phyloP scores from a whole-genome alignment of 208 protist genomes.

The Wallacemonas rigidus region DNA sequence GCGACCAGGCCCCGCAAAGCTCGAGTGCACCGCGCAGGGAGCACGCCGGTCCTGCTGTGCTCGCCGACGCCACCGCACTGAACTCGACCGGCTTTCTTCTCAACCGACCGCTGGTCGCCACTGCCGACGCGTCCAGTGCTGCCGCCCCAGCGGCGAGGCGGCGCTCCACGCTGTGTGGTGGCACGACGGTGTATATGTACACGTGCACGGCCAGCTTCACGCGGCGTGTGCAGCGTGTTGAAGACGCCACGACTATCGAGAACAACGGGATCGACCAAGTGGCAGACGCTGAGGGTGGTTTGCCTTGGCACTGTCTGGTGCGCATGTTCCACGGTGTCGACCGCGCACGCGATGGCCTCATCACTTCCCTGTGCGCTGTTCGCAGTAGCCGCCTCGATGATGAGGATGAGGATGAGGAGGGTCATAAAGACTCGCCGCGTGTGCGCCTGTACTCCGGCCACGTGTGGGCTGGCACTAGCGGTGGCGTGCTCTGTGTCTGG shows the following conservation, averaged over 20 bases:
- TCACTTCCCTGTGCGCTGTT: slow-evolving; percentile 2
- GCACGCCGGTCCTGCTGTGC: slow-evolving; percentile 2
- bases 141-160: no score
- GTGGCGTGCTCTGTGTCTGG: slow-evolving; percentile 45
- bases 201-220: neutral
- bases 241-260: no score
- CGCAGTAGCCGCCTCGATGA: neutral
- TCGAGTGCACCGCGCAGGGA: no score
- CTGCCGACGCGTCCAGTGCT: no score
- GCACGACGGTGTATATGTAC: neutral
- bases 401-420: neutral
- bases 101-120: neutral
- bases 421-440: neutral
- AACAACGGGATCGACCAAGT: neutral
- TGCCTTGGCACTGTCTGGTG: neutral
- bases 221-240: neutral
- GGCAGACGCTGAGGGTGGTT: neutral
- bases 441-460: slow-evolving; percentile 4
- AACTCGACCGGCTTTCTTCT: neutral
- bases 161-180: neutral
- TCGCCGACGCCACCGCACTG: slow-evolving; percentile 8
- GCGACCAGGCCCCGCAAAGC: no score
- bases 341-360: slow-evolving; percentile 3
- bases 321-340: neutral
- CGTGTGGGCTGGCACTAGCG: slow-evolving; percentile 44